Evolutionary conservation across 2,329 filamentous ascomycete species (phyloP).

Genomic region (Dothistroma pini): DNA sequence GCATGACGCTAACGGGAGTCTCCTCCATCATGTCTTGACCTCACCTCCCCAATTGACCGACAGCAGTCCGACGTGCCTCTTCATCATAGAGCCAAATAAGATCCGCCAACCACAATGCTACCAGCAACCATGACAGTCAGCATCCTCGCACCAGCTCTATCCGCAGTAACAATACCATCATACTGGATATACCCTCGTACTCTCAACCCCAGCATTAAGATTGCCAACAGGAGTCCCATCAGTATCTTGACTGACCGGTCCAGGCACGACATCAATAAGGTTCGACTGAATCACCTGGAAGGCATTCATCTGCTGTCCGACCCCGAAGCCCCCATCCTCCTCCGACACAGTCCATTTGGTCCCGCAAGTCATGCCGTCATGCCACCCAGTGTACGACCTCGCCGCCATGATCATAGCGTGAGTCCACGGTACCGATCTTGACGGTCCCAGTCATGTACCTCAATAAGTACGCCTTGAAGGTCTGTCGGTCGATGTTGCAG

Average conservation of each 20-base stretch:
- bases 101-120: conserved; percentile 19
- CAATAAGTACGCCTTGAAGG: conserved; percentile 48
- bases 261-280: conserved; percentile 37
- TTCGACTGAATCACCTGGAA: conserved; percentile 50
- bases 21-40: too few species aligned
- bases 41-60: too few species aligned
- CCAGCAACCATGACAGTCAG: conserved; percentile 20
- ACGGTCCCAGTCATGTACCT: conserved; percentile 53
- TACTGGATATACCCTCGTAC: conserved; percentile 26
- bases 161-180: conserved; percentile 23
- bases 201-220: conserved; percentile 18
- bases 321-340: conserved; percentile 48
- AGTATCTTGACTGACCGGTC: conserved; percentile 47
- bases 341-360: conserved; percentile 40
- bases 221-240: conserved; percentile 41
- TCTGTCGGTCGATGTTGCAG: conserved; percentile 46
- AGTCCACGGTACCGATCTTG: conserved; percentile 58
- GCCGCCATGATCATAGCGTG: conserved; percentile 52
- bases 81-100: conserved; percentile 16
- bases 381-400: conserved; percentile 46
- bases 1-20: too few species aligned
- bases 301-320: conserved; percentile 57
- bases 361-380: conserved; percentile 44
- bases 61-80: too few species aligned
- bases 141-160: conserved; percentile 22